phyloP scores from a whole-genome alignment of 2,329 filamentous ascomycete species.

The Cordyceps tenuipes region DNA sequence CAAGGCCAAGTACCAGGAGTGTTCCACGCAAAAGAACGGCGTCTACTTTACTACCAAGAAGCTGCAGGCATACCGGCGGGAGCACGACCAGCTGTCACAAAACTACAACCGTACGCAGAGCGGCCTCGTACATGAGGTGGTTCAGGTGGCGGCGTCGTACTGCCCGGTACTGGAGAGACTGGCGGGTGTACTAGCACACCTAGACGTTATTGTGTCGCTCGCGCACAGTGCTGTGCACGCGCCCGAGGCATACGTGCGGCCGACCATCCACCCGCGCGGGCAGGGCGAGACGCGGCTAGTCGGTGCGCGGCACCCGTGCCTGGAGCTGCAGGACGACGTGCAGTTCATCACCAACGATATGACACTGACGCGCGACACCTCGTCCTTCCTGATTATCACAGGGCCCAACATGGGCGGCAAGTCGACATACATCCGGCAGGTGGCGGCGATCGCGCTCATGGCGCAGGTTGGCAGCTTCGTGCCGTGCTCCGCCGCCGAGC shows the following conservation, averaged over 20 bases:
- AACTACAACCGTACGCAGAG: slow-evolving; percentile 94
- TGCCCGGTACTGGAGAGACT: slow-evolving; percentile 85
- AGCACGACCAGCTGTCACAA: slow-evolving; percentile 87
- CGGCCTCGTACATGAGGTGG: slow-evolving; percentile 85
- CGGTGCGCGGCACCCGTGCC: slow-evolving; percentile 90
- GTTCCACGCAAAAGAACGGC: slow-evolving; percentile 96
- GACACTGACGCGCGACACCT: slow-evolving; percentile 64
- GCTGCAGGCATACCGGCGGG: slow-evolving; percentile 71
- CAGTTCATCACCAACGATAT: slow-evolving; percentile 99
- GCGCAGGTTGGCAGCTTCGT: slow-evolving; percentile 96
- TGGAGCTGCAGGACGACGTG: slow-evolving; percentile 98
- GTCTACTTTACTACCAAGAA: slow-evolving; percentile 92
- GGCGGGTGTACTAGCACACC: slow-evolving; percentile 78
- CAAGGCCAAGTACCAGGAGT: slow-evolving; percentile 83
- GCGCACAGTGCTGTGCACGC: slow-evolving; percentile 91
- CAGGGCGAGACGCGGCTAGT: slow-evolving; percentile 82
- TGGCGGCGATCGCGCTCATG: slow-evolving; percentile 94
- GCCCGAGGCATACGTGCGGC: slow-evolving; percentile 82
- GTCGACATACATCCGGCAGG: slow-evolving; percentile 95
- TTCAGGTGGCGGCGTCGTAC: slow-evolving; percentile 88
- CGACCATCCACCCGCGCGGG: slow-evolving; percentile 81
- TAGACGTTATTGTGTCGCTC: slow-evolving; percentile 91
- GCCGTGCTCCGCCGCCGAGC: slow-evolving; percentile 78
- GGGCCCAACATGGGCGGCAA: slow-evolving; percentile 99
- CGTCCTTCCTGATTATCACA: slow-evolving; percentile 92